These are phyloP conservation scores for Quercus ilex DNA, from an alignment of 306 rosid genomes.

Conservation along the genomic window DNA sequence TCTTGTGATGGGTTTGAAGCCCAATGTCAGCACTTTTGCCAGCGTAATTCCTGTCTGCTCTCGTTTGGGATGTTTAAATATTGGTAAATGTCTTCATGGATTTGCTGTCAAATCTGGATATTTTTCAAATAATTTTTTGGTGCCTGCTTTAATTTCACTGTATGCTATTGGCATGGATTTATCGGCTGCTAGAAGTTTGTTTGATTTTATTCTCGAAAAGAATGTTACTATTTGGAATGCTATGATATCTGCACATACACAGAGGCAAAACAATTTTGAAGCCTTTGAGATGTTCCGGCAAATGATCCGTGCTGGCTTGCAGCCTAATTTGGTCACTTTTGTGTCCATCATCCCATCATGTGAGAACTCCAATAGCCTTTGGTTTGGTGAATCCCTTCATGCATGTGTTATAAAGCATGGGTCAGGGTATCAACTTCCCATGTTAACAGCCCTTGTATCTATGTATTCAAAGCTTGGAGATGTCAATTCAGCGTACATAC, in stretches of 20 bases:
- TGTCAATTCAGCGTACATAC: conserved; percentile 9
- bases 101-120: conserved; percentile 30
- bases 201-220: conserved; percentile 21
- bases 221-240: conserved; percentile 30
- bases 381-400: conserved; percentile 31
- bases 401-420: conserved; percentile 33
- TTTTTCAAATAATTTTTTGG: conserved; percentile 18
- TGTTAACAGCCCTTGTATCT: conserved; percentile 28
- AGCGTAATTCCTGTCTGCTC: conserved; percentile 32
- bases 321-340: conserved; percentile 28
- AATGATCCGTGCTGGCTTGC: conserved; percentile 6
- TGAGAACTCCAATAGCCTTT: conserved; percentile 6
- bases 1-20: conserved; percentile 25
- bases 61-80: conserved; percentile 20
- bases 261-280: conserved; percentile 11
- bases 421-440: conserved; percentile 17
- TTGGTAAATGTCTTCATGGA: conserved; percentile 30
- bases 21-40: conserved; percentile 35
- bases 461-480: conserved; percentile 33
- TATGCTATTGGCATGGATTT: conserved; percentile 21
- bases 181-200: conserved; percentile 22
- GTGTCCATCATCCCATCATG: conserved; percentile 34
- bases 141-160: conserved; percentile 38
- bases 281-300: conserved; percentile 25
- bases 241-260: conserved; percentile 31